These are phyloP conservation scores for Fragosphaeria purpurea DNA, from an alignment of 2,329 filamentous ascomycete species.

Conservation along the genomic window DNA sequence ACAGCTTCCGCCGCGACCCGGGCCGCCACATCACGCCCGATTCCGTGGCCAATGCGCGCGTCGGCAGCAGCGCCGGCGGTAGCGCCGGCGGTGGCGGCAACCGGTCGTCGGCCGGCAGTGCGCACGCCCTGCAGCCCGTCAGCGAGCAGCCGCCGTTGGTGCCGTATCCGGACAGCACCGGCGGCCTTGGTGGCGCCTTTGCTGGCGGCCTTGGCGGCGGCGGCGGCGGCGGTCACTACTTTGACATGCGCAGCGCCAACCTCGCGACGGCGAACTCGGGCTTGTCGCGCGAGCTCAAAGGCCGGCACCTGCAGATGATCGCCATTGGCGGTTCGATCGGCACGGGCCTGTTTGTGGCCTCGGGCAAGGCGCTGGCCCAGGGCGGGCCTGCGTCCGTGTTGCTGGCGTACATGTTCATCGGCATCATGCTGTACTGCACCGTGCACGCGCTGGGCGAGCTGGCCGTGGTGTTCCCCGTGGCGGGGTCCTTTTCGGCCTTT, in stretches of 20 bases:
- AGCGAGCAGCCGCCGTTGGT: neutral
- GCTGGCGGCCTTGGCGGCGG: neutral
- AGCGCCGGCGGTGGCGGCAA: conserved; percentile 1
- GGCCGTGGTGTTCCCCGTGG: conserved; percentile 80
- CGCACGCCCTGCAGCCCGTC: conserved; percentile 7
- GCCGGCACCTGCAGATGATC: conserved; percentile 91
- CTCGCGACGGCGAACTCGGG: conserved; percentile 67
- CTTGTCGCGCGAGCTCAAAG: conserved; percentile 68
- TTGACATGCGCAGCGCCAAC: conserved; percentile 47
- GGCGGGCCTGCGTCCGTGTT: conserved; percentile 72
- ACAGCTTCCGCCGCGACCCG: conserved; percentile 56
- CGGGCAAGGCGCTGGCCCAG: conserved; percentile 56
- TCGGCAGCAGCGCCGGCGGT: neutral
- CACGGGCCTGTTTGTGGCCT: conserved; percentile 82
- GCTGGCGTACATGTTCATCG: conserved; percentile 69
- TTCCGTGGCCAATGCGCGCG: conserved; percentile 21
- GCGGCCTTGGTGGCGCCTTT: neutral
- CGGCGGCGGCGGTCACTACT: conserved; percentile 32
- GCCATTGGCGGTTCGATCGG: conserved; percentile 89
- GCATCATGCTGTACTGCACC: conserved; percentile 82
- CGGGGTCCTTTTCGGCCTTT: conserved; percentile 85
- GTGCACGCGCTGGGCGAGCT: conserved; percentile 88
- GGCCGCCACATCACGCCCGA: conserved; percentile 36
- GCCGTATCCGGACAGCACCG: neutral
- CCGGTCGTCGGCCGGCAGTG: neutral